phyloP scores from a whole-genome alignment of 371 early-diverging fungal genomes.

The Syncephalis fuscata region DNA sequence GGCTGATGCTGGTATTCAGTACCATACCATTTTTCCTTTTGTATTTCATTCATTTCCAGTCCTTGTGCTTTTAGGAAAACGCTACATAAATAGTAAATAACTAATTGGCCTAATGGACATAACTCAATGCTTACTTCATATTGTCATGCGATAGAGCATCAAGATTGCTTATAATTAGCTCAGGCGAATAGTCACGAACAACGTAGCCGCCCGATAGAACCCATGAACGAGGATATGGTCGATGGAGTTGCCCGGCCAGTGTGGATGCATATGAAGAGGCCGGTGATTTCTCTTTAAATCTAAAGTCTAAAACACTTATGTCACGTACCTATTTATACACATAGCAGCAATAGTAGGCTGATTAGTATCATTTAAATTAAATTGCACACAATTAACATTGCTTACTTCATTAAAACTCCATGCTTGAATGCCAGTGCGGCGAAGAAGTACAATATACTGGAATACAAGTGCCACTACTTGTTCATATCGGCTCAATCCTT shows the following conservation, averaged over 20 bases:
- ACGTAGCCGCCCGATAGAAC: conserved; percentile 55
- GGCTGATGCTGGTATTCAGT: conserved; percentile 63
- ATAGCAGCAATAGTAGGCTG: neutral
- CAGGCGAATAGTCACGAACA: conserved; percentile 35
- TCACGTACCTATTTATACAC: conserved; percentile 18
- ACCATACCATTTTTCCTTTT: conserved; percentile 61
- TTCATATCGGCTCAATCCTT: conserved; percentile 43
- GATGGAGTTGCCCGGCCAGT: conserved; percentile 40
- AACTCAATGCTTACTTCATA: conserved; percentile 23
- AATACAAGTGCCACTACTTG: conserved; percentile 63
- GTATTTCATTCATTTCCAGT: neutral
- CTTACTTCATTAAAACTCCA: conserved; percentile 60
- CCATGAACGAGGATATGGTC: conserved; percentile 41
- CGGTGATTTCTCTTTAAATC: conserved; percentile 67
- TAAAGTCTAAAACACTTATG: conserved; percentile 50
- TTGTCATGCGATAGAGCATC: conserved; percentile 44
- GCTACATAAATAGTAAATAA: neutral
- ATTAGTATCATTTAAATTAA: neutral
- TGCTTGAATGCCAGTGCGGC: conserved; percentile 42
- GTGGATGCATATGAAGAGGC: conserved; percentile 38
- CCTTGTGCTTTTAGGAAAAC: neutral
- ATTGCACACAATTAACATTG: neutral
- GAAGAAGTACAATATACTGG: conserved; percentile 72
- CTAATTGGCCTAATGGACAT: no score
- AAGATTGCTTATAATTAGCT: conserved; percentile 34